A percentile compares a stretch with the other conserved stretches of the same genome.
Evolutionary conservation across 2,329 filamentous ascomycete genomes (phyloP).

Genomic region (Aureobasidium lini): DNA sequence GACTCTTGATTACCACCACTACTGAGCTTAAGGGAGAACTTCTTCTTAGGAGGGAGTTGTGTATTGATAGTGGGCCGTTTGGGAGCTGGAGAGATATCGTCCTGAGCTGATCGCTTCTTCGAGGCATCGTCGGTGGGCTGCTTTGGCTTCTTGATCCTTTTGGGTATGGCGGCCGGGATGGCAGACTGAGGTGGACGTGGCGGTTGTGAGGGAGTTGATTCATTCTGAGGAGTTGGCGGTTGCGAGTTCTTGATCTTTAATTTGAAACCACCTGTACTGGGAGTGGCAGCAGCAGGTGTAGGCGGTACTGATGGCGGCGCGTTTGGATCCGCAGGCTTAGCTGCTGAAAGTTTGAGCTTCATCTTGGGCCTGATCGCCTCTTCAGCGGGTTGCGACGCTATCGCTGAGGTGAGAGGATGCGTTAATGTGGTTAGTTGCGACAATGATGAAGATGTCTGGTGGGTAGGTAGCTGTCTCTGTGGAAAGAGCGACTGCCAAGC

Average conservation of each 20-base stretch:
- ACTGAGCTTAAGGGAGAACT: slow-evolving; percentile 28
- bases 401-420: background rate
- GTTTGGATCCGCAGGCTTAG: slow-evolving; percentile 13
- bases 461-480: background rate
- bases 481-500: slow-evolving; percentile 6
- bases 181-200: background rate
- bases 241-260: slow-evolving; percentile 33
- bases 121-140: slow-evolving; percentile 23
- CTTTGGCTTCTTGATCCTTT: slow-evolving; percentile 27
- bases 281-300: slow-evolving; percentile 20
- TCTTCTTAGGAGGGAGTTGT: slow-evolving; percentile 20
- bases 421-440: background rate
- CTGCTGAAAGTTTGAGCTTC: slow-evolving; percentile 18
- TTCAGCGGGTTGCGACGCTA: background rate
- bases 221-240: slow-evolving; percentile 22
- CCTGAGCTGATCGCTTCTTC: slow-evolving; percentile 29
- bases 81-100: slow-evolving; percentile 26
- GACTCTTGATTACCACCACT: background rate
- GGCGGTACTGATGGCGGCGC: slow-evolving; percentile 15
- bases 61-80: slow-evolving; percentile 24
- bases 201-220: slow-evolving; percentile 18
- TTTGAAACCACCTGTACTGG: slow-evolving; percentile 19
- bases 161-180: slow-evolving; percentile 17
- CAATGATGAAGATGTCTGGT: background rate
- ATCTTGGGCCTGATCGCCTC: slow-evolving; percentile 5